Evolutionary conservation across 805 yeast genomes (phyloP).

Genomic region (Saturnispora serradocipensis): DNA sequence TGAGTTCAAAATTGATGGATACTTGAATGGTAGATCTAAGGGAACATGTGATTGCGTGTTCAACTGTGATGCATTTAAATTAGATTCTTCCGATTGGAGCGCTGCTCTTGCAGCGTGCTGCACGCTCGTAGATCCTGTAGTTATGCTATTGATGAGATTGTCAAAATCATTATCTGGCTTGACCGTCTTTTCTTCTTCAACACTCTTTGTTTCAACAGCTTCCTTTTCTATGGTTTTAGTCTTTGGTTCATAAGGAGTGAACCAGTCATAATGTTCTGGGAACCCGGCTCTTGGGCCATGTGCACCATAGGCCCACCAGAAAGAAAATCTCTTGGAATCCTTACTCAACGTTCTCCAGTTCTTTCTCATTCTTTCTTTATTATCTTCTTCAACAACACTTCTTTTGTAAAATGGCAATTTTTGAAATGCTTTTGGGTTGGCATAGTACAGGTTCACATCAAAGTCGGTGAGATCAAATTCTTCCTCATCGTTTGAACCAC

Average conservation of each 20-base stretch:
- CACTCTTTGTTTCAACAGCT: not conserved
- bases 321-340: constrained; percentile 46
- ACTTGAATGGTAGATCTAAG: constrained; percentile 49
- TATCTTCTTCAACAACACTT: constrained; percentile 44
- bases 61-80: constrained; percentile 9
- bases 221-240: not conserved
- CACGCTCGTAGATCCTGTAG: constrained; percentile 2
- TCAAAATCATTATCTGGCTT: constrained; percentile 5
- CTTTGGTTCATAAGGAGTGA: constrained; percentile 9
- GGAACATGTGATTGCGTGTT: constrained; percentile 28
- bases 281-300: constrained; percentile 63
- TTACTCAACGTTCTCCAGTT: constrained; percentile 46
- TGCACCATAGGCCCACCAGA: constrained; percentile 57
- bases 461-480: constrained; percentile 26
- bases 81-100: constrained; percentile 8
- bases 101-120: constrained; percentile 10
- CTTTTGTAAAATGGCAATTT: constrained; percentile 42
- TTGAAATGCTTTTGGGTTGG: constrained; percentile 22
- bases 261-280: constrained; percentile 34
- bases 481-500: constrained; percentile 24
- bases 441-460: constrained; percentile 27
- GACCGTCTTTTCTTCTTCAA: not conserved
- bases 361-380: constrained; percentile 34
- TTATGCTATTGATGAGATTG: constrained; percentile 10
- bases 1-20: constrained; percentile 29